phyloP scores from a whole-genome alignment of 345 rosid genomes.

The Ailanthus altissimus region DNA sequence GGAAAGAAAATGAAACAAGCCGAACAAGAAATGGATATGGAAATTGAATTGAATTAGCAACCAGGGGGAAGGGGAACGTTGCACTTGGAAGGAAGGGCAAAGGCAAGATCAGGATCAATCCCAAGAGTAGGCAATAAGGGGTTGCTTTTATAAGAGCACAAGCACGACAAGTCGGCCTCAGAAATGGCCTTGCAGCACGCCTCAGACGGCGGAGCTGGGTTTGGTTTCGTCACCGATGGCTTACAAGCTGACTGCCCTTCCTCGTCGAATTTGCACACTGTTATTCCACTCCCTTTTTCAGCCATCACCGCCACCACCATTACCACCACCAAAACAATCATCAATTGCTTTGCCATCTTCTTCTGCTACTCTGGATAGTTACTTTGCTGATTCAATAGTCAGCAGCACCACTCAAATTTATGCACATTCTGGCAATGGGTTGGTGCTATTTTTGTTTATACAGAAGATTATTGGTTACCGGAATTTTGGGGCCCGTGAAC shows the following conservation, averaged over 20 bases:
- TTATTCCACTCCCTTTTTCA: slow-evolving; percentile 33
- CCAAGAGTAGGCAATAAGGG: slow-evolving; percentile 54
- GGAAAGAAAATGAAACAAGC: no score
- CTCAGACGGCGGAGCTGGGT: slow-evolving; percentile 49
- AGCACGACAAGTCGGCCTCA: slow-evolving; percentile 55
- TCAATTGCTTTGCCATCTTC: not conserved
- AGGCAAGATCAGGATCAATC: slow-evolving; percentile 67
- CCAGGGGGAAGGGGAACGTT: slow-evolving; percentile 33
- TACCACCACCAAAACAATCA: slow-evolving; percentile 6
- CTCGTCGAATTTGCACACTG: slow-evolving; percentile 48
- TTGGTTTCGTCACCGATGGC: slow-evolving; percentile 57
- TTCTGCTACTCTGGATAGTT: no score
- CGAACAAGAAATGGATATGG: no score
- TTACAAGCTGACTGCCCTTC: slow-evolving; percentile 54
- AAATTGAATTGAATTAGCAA: slow-evolving; percentile 26
- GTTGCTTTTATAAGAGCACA: slow-evolving; percentile 63
- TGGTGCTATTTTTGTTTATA: slow-evolving; percentile 7
- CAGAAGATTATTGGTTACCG: slow-evolving; percentile 10
- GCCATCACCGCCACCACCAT: slow-evolving; percentile 16
- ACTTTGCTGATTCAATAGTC: no score
- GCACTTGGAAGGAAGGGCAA: slow-evolving; percentile 56
- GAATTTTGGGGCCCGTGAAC: slow-evolving; percentile 34
- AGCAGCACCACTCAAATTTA: not conserved
- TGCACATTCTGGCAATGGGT: not conserved
- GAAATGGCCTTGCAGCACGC: slow-evolving; percentile 56